Conservation (phyloP, 345 rosid species). For the Eucalyptus decipiens region DNA sequence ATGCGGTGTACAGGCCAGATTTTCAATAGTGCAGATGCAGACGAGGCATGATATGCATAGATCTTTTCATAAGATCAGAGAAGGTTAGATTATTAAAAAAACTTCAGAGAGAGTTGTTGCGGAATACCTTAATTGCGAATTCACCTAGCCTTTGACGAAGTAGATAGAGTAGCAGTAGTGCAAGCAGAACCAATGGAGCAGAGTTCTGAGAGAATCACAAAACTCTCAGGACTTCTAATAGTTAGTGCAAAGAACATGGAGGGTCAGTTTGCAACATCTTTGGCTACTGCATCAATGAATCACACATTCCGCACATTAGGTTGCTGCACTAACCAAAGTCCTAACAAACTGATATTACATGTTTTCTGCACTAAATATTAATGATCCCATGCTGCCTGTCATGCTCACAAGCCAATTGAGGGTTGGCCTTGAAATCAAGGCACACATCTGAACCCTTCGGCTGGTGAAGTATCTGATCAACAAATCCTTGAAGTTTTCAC, state of each 20-base stretch:
- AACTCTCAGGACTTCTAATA: neutral
- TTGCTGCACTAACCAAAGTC: neutral
- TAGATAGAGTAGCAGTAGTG: neutral
- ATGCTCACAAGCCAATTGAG: neutral
- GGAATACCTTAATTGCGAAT: neutral
- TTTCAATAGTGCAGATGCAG: neutral
- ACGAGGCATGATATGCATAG: neutral
- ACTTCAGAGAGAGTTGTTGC: neutral
- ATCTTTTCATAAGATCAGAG: neutral
- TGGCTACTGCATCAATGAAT: neutral
- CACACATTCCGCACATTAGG: neutral
- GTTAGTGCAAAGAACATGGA: neutral
- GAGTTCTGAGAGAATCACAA: neutral
- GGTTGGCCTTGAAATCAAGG: neutral
- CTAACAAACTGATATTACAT: neutral
- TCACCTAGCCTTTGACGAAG: neutral
- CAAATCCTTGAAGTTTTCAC: neutral
- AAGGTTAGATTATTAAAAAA: neutral
- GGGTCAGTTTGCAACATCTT: neutral
- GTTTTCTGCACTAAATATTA: neutral
- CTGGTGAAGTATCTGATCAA: conserved; percentile 13
- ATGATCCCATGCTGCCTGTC: neutral
- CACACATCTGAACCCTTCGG: conserved; percentile 2
- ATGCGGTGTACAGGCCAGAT: accelerated
- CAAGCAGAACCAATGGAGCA: neutral